Evolutionary conservation across 176 grass and related monocot species (phyloP).

Genomic region (Rhipidocladum racemiflorum): DNA sequence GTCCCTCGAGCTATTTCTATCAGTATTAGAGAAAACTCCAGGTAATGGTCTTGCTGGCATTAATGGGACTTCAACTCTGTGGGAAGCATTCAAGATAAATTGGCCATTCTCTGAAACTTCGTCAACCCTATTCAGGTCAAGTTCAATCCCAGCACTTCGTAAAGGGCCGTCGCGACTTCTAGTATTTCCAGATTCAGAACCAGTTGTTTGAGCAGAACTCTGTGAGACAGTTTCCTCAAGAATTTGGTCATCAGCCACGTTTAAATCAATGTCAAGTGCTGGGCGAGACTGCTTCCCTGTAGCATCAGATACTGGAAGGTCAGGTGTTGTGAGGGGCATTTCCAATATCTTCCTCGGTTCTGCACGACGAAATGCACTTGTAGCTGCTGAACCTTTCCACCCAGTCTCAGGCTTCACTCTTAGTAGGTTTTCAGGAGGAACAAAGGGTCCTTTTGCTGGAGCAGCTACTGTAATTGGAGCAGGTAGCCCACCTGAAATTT

Average conservation of each 20-base stretch:
- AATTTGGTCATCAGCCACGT: constrained; percentile 68
- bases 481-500: constrained; percentile 35
- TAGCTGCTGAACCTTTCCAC: constrained; percentile 86
- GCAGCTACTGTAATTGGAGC: constrained; percentile 65
- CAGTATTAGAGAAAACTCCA: constrained; percentile 45
- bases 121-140: constrained; percentile 75
- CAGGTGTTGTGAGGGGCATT: constrained; percentile 30
- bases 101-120: constrained; percentile 56
- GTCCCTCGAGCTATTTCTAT: constrained; percentile 42
- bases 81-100: constrained; percentile 32
- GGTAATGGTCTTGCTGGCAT: constrained; percentile 41
- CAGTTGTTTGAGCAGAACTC: constrained; percentile 48
- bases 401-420: constrained; percentile 60
- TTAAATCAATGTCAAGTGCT: constrained; percentile 68
- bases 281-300: constrained; percentile 47
- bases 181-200: constrained; percentile 52
- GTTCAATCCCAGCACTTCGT: constrained; percentile 47
- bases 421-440: constrained; percentile 70
- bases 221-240: constrained; percentile 58
- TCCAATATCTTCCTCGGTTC: constrained; percentile 68
- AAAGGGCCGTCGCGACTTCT: constrained; percentile 47
- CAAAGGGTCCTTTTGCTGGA: constrained; percentile 77
- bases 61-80: constrained; percentile 46
- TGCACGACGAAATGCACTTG: constrained; percentile 86
- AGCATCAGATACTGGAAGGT: constrained; percentile 29